phyloP scores from a whole-genome alignment of 345 rosid genomes.

The Eucalyptus marginata region DNA sequence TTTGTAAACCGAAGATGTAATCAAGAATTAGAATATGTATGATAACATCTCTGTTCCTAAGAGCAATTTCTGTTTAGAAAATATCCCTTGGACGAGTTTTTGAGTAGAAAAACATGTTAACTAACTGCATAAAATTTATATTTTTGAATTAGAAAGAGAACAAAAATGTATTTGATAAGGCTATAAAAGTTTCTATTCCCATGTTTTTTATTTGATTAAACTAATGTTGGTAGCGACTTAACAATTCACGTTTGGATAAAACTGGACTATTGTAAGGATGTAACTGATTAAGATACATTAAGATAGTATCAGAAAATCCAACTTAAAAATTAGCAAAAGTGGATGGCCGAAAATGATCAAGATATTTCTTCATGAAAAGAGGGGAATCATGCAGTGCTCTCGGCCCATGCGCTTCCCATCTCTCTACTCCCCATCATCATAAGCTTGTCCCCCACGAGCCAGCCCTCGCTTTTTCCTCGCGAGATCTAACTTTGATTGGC shows the following conservation, averaged over 20 bases:
- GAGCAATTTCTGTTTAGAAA: fast-evolving
- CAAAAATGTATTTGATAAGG: fast-evolving
- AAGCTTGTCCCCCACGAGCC: background rate
- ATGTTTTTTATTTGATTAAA: no score
- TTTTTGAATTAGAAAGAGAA: fast-evolving
- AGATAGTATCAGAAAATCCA: no score
- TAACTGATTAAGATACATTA: fast-evolving
- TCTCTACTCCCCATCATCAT: background rate
- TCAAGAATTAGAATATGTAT: fast-evolving
- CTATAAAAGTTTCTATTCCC: no score
- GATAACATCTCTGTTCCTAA: fast-evolving
- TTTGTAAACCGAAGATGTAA: fast-evolving
- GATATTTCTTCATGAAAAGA: background rate
- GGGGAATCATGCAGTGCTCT: fast-evolving
- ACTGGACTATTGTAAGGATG: fast-evolving
- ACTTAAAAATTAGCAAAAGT: fast-evolving
- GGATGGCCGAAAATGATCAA: no score
- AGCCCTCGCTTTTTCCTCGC: background rate
- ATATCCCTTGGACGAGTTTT: fast-evolving
- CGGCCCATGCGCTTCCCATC: fast-evolving
- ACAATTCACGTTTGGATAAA: fast-evolving
- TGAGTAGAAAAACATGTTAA: fast-evolving
- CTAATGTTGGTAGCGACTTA: fast-evolving
- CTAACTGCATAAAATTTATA: fast-evolving
- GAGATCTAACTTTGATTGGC: background rate